Base-by-base conservation (phyloP, 1,284 basidiomycete genomes). In the Puccinia novopanici region DNA sequence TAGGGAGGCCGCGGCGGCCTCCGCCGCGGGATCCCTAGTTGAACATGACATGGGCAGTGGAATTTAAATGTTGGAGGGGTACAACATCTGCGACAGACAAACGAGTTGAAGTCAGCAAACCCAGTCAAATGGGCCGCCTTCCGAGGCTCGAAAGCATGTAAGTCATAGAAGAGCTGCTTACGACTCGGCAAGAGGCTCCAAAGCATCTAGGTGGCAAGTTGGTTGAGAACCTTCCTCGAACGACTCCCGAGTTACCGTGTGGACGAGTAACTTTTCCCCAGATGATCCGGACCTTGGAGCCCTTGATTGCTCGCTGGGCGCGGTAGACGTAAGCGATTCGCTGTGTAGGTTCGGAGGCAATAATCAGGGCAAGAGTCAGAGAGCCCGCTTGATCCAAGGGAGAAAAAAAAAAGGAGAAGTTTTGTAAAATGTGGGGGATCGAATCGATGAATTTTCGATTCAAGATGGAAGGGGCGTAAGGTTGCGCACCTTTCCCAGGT, bases 251-350 rank as follows among this genome's bases (percentile, higher is more conserved):
- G 59, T 80, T 80, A 27, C 78, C 78, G 40, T 80, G 78, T 22
- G 78, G 30, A 50, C 78, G 30, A 19, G 78, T 80, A 4, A 80
- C 78, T 61, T 80, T 80, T 2, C 78, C 78, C 78, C 78, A 80
- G 27, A 80, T 80, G 68, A 80, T 80, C 50, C 78, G 68, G 17
- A 80, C 68, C 55, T 80, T 72, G 1, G 78, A 80, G 24, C 78
- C 78, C 45, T 80, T 80, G 45, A 80, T 80, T 50, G 22, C 78
- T 73, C 78, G 68, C 27, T 80, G 55, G 17, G 78, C 78, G 22
- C 78, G 78, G 70, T 80, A 80, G 19, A 80, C 78, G 52, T 80
- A 80, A 15, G 78, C 78, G 30, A 80, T 65, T 65, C 68, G 54
- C 78, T 80, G 63, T 52, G 30, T 12, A n/a, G 9, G 24, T 13